Evolutionary conservation across 2,329 filamentous ascomycete species (phyloP), one percentile per base, ranked within the genome.

Genomic region (Arthrobotrys pseudoclavata): DNA sequence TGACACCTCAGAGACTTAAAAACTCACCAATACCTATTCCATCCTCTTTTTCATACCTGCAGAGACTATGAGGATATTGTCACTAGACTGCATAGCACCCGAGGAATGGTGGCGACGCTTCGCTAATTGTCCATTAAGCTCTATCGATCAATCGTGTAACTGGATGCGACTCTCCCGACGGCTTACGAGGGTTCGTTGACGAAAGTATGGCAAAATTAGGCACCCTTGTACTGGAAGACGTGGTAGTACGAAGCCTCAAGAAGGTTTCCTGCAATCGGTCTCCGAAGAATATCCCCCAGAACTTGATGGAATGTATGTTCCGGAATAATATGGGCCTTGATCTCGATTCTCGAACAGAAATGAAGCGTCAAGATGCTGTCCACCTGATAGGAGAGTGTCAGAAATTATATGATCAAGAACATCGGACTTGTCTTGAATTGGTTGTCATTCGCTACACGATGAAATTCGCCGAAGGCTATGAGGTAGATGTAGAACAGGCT

Each of bases 21-120:
- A 60, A 60, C 42, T 20, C 20, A 4, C 4, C 55, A 42, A 22
- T 50, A 40, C 6, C 20, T 69, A 3, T 61, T 29, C 53, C 42
- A 61, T 29, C 66, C 52, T 69, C 26, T 48, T 69, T 4, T 53
- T 69, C 26, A 12, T 42, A 12, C 66, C 66, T 10, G 53, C 66
- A 4, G 40, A 50, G 20, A 69, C 18, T 13, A 42, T 52, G 12
- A 37, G 37, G 20, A 13, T 9, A 42, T 13, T 69, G 52, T 61
- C 52, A 2, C 34, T 61, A 13, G 40, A 47, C 4, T 47, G 53
- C 26, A 60, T 34, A 12, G 47, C 24, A 24, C 52, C 66, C 12
- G 26, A 45, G 7, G 34, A 26, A 9, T 69, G 66, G 66, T 69
- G 66, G 66, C 66, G 18, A 31, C 40, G 22, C 4, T 69, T 69